Evolutionary conservation across 202 grass and related monocot species (phyloP).

Genomic region (Panicum virgatum): DNA sequence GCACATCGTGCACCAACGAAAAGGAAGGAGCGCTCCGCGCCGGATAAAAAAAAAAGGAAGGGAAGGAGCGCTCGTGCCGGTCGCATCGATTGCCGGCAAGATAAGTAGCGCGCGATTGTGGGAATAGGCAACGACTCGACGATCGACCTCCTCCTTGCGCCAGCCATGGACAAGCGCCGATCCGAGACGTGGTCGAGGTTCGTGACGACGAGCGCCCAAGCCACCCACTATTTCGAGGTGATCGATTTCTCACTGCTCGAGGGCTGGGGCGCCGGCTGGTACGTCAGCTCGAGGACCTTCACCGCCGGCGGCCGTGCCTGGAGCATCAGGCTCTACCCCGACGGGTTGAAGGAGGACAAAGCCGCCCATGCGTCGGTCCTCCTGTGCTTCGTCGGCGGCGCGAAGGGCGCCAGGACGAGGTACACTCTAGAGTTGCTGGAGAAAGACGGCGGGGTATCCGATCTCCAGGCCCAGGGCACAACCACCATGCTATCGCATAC

Average conservation of each 20-base stretch:
- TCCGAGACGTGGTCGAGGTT: slow-evolving; percentile 2
- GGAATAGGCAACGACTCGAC: too few species aligned
- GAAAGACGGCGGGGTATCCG: background rate
- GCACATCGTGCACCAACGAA: too few species aligned
- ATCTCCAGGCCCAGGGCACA: fast-evolving
- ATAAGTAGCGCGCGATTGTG: too few species aligned
- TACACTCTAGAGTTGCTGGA: background rate
- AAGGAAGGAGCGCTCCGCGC: too few species aligned
- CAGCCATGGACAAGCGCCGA: background rate
- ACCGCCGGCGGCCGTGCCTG: background rate
- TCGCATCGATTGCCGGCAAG: too few species aligned
- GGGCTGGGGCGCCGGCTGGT: background rate
- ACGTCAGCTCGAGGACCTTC: background rate
- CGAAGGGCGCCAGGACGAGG: background rate
- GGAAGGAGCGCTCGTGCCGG: too few species aligned
- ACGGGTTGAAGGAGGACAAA: background rate
- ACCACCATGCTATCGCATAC: fast-evolving
- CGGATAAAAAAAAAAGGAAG: too few species aligned
- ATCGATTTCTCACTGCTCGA: slow-evolving; percentile 11
- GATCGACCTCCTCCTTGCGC: too few species aligned
- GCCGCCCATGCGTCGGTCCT: background rate
- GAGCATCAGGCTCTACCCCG: background rate
- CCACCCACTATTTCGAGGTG: slow-evolving; percentile 26
- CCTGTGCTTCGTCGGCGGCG: background rate
- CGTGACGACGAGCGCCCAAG: background rate